phyloP scores from a whole-genome alignment of 1,139 yeast genomes.

The Sugiyamaella sp. region DNA sequence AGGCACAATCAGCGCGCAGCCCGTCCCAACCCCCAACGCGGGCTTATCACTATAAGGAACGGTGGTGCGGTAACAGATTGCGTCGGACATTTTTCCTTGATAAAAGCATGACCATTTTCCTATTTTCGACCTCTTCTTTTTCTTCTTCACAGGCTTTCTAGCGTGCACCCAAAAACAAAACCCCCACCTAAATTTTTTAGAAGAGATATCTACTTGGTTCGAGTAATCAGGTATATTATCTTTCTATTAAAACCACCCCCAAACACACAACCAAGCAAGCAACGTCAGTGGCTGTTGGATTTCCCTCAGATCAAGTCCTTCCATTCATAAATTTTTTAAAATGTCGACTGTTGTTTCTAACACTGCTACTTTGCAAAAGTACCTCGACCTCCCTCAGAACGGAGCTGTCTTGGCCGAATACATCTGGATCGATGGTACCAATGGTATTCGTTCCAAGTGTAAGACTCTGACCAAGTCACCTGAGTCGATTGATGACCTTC shows the following conservation, averaged over 20 bases:
- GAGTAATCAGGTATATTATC: background rate
- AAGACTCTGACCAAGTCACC: slow-evolving; percentile 77
- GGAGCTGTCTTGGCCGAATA: slow-evolving; percentile 93
- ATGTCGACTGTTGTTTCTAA: slow-evolving; percentile 37
- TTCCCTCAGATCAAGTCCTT: no score
- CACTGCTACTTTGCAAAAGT: slow-evolving; percentile 62
- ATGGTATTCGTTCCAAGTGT: slow-evolving; percentile 92
- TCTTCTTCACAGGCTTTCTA: slow-evolving; percentile 16
- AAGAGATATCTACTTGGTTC: background rate
- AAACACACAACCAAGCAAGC: no score
- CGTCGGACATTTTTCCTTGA: background rate
- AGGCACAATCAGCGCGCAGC: background rate
- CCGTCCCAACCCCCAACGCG: slow-evolving; percentile 2
- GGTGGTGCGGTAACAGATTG: background rate
- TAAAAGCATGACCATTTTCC: slow-evolving; percentile 15
- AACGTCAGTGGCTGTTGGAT: no score
- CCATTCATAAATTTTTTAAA: no score
- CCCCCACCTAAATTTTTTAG: background rate
- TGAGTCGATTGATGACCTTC: slow-evolving; percentile 77
- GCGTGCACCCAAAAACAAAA: slow-evolving; percentile 9
- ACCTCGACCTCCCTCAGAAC: slow-evolving; percentile 79
- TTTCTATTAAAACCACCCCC: no score
- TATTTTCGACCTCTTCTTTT: slow-evolving; percentile 9
- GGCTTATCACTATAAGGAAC: slow-evolving; percentile 1
- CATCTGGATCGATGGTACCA: slow-evolving; percentile 96